A percentile compares a stretch with the other conserved stretches of the same genome.
phyloP scores from a whole-genome alignment of 495 filamentous ascomycete species.

The Aspergillus nidulans region DNA sequence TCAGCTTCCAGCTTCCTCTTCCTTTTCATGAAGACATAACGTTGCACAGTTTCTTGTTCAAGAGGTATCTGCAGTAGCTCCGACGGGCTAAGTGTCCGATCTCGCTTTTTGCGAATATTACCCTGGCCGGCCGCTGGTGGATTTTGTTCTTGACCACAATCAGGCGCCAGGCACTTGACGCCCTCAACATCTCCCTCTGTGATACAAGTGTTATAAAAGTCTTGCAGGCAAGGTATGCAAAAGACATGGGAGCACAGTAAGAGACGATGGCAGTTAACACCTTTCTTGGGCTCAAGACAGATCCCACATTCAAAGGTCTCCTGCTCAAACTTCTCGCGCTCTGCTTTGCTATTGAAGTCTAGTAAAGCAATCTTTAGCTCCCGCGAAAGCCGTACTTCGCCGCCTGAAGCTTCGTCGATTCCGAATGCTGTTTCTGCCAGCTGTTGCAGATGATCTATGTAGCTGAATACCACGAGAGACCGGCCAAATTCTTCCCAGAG shows the following conservation, averaged over 20 bases:
- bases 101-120: constrained; percentile 43
- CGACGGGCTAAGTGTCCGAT: constrained; percentile 71
- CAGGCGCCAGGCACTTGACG: constrained; percentile 72
- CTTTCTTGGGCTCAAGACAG: constrained; percentile 92
- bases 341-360: constrained; percentile 71
- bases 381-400: constrained; percentile 34
- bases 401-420: constrained; percentile 51
- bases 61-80: constrained; percentile 86
- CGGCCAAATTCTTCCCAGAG: constrained; percentile 83
- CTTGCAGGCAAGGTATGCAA: constrained; percentile 75
- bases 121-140: constrained; percentile 15
- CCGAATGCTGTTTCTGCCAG: constrained; percentile 72
- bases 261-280: constrained; percentile 70
- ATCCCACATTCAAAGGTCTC: constrained; percentile 88
- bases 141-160: constrained; percentile 61
- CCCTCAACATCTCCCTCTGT: constrained; percentile 73
- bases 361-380: constrained; percentile 69
- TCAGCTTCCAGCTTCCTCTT: constrained; percentile 90
- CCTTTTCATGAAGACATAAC: constrained; percentile 84
- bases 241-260: constrained; percentile 85
- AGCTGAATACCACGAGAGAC: constrained; percentile 73
- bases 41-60: constrained; percentile 65
- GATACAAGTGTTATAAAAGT: constrained; percentile 86
- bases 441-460: constrained; percentile 84
- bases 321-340: constrained; percentile 68